phyloP scores from a whole-genome alignment of 2,329 filamentous ascomycete genomes.

The Tetracladium maxilliforme region DNA sequence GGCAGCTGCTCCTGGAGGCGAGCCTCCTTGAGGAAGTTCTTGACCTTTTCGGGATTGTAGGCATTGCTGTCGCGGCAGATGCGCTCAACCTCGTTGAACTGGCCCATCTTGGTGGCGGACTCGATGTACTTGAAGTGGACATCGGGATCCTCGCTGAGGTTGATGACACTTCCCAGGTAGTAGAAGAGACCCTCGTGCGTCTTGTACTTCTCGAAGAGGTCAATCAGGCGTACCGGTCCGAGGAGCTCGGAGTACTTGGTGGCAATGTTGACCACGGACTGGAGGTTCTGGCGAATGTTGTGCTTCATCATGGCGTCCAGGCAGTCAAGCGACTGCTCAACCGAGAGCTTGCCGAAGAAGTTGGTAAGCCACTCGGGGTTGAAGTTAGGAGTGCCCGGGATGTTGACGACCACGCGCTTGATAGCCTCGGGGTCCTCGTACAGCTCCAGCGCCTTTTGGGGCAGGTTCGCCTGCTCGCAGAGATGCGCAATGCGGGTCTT shows the following conservation, averaged over 20 bases:
- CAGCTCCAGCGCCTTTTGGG: constrained; percentile 80
- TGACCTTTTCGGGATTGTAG: constrained; percentile 89
- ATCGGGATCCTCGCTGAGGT: constrained; percentile 86
- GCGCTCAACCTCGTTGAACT: constrained; percentile 91
- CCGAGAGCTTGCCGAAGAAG: constrained; percentile 88
- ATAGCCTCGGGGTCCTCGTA: constrained; percentile 82
- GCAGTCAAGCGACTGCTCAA: constrained; percentile 89
- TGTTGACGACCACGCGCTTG: constrained; percentile 80
- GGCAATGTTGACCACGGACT: constrained; percentile 85
- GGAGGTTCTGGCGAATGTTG: constrained; percentile 95
- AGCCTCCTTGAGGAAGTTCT: constrained; percentile 98
- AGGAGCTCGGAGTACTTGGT: constrained; percentile 97
- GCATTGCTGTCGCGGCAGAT: constrained; percentile 88
- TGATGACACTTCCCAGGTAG: constrained; percentile 95
- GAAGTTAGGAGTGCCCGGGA: constrained; percentile 69
- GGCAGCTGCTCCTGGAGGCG: constrained; percentile 84
- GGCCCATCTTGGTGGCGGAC: constrained; percentile 82
- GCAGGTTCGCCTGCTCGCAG: constrained; percentile 84
- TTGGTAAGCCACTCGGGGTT: constrained; percentile 81
- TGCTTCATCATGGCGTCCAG: constrained; percentile 90
- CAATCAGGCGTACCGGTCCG: constrained; percentile 74
- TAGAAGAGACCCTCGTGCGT: constrained; percentile 95
- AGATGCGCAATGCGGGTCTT: constrained; percentile 76
- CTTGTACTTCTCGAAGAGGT: constrained; percentile 94
- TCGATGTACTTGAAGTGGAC: constrained; percentile 99